Evolutionary conservation across 345 rosid genomes (phyloP), one percentile per base, ranked within the genome.

Genomic region (Chamaenerion angustifolium): DNA sequence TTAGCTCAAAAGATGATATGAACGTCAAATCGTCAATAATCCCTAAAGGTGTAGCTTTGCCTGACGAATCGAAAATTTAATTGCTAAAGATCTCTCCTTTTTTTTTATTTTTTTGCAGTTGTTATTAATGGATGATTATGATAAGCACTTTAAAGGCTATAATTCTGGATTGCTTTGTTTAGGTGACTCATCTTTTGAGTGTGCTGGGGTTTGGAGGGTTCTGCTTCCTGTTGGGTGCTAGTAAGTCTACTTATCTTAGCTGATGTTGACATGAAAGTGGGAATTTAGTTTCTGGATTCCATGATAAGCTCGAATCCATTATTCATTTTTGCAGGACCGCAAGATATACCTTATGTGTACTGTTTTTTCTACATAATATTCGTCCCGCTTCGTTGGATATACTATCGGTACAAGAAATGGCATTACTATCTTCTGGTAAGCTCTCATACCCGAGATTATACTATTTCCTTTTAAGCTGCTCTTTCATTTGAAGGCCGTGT

Each of bases 371-470:
- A 74, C 64, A 52, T 90, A 27, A 72, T 48, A 49, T 90, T 90
- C 64, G 98, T 90, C 57, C 98, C 98, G 64, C 92, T 83, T 35
- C 78, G 98, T 45, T 90, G 98, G 98, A 83, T 90, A 49, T 86
- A 90, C 67, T 90, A 90, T 56, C 81, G 98, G 64, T 86, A 66
- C 70, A 90, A 90, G 77, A 90, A 90, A 71, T 81, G 89, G 98
- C 98, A 90, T 65, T 90, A 86, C 66, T 90, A 86, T 74, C 96
- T 90, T 57, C 79, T 90, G 80, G 98, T 90, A 75, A 73, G 68
- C 57, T 61, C 19, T 56, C 54, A 45, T 57, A 27, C 45, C 41
- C 19, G 12, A 48, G 2, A 12, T 48, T 21, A 25, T 11, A n/a
- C 10, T 49, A 23, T 1, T 8, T 12, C 14, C 16, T 23, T 25